phyloP scores from a whole-genome alignment of 2,329 filamentous ascomycete genomes.

The Helotiales sp. region DNA sequence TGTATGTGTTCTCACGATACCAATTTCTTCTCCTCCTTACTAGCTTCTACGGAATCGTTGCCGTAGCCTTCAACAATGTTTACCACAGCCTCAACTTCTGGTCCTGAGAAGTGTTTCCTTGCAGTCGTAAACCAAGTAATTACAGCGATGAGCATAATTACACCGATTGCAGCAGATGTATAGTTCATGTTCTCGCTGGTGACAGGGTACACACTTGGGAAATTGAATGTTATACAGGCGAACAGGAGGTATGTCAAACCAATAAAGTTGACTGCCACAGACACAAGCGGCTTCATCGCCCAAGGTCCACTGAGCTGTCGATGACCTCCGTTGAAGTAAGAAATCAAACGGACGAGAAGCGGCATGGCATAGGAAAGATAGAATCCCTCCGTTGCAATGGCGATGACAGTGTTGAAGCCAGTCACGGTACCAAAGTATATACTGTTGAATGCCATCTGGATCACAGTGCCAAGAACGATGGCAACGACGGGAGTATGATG shows the following conservation, averaged over 20 bases:
- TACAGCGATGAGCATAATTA: slow-evolving; percentile 50
- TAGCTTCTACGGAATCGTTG: slow-evolving; percentile 12
- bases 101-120: slow-evolving; percentile 50
- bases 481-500: slow-evolving; percentile 50
- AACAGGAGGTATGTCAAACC: slow-evolving; percentile 54
- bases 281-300: slow-evolving; percentile 41
- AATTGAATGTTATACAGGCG: slow-evolving; percentile 56
- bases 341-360: slow-evolving; percentile 49
- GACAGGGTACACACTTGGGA: slow-evolving; percentile 52
- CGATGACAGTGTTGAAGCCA: slow-evolving; percentile 56
- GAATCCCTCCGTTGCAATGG: slow-evolving; percentile 57
- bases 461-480: slow-evolving; percentile 44
- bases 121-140: slow-evolving; percentile 54
- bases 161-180: slow-evolving; percentile 54
- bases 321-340: slow-evolving; percentile 43
- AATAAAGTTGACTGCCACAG: slow-evolving; percentile 43
- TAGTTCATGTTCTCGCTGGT: slow-evolving; percentile 58
- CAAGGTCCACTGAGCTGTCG: slow-evolving; percentile 40
- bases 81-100: slow-evolving; percentile 32
- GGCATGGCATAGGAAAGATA: slow-evolving; percentile 60
- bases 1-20: background rate
- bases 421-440: slow-evolving; percentile 57
- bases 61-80: slow-evolving; percentile 14
- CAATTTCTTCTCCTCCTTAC: slow-evolving; percentile 5
- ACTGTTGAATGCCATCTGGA: slow-evolving; percentile 53